Conservation (phyloP, 345 rosid species). For the Alliaria petiolata region DNA sequence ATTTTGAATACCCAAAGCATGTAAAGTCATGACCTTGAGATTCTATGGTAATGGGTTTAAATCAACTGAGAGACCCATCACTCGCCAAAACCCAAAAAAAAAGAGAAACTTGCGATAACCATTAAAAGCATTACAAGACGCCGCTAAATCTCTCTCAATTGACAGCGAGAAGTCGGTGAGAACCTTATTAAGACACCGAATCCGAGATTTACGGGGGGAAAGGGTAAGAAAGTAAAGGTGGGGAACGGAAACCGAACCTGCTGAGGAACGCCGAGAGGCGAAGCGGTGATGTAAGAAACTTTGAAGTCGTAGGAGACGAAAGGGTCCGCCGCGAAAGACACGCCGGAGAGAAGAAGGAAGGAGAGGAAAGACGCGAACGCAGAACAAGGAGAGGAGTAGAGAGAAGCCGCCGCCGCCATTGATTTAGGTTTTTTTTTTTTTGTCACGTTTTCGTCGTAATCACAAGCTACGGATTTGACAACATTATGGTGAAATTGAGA, state of each 20-base stretch:
- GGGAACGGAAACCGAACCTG: constrained; percentile 44
- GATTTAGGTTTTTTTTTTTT: background rate
- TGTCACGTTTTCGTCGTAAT: background rate
- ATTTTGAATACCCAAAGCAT: background rate
- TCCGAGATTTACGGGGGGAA: background rate
- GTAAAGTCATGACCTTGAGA: background rate
- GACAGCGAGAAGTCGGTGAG: background rate
- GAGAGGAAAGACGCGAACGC: constrained; percentile 28
- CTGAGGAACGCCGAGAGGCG: constrained; percentile 86
- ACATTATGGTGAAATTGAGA: background rate
- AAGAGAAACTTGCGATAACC: background rate
- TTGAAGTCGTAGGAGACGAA: constrained; percentile 51
- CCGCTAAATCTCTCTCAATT: background rate
- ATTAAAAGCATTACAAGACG: no score
- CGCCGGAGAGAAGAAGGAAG: constrained; percentile 46
- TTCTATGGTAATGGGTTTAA: background rate
- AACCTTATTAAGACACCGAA: background rate
- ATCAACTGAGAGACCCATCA: background rate
- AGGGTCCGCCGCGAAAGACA: constrained; percentile 67
- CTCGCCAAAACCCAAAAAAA: background rate
- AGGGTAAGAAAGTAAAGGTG: background rate
- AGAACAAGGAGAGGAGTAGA: constrained; percentile 10
- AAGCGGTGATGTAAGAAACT: constrained; percentile 60
- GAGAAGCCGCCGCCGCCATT: constrained; percentile 9
- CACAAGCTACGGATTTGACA: constrained; percentile 1